Conservation (phyloP, 2,329 filamentous ascomycete genomes). For the Colletotrichum australisinense region DNA sequence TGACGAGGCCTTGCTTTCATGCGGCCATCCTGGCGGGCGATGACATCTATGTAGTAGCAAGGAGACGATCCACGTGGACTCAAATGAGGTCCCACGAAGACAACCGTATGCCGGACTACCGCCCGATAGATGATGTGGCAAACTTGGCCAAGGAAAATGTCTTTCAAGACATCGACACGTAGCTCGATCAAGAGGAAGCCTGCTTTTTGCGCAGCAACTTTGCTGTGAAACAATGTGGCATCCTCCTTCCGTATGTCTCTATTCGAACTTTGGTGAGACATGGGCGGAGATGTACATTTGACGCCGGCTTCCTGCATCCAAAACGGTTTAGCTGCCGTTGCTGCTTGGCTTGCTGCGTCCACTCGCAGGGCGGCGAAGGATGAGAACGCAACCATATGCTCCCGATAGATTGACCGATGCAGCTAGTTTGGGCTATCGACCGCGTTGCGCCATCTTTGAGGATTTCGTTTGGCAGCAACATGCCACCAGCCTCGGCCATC, state of each 20-base stretch:
- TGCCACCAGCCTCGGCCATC: slow-evolving; percentile 8
- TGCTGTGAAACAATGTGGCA: slow-evolving; percentile 5
- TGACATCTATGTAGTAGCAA: slow-evolving; percentile 8
- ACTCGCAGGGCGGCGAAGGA: slow-evolving; percentile 27
- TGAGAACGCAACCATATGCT: neutral
- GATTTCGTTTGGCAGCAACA: neutral
- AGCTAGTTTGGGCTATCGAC: neutral
- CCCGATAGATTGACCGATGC: neutral
- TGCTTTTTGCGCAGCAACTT: slow-evolving; percentile 4
- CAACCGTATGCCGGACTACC: neutral
- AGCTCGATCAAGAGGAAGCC: neutral
- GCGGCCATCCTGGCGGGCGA: slow-evolving; percentile 18
- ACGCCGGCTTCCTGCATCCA: slow-evolving; percentile 15
- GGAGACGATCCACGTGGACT: slow-evolving; percentile 4
- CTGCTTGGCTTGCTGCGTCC: no score
- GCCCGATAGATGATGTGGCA: slow-evolving; percentile 27
- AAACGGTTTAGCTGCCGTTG: slow-evolving; percentile 22
- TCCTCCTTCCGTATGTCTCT: slow-evolving; percentile 19
- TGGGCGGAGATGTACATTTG: slow-evolving; percentile 24
- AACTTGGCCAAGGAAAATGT: slow-evolving; percentile 17
- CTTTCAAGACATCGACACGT: slow-evolving; percentile 17
- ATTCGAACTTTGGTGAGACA: slow-evolving; percentile 18
- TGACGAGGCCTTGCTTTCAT: neutral
- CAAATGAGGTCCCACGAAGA: slow-evolving; percentile 1
- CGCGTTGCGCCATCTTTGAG: neutral